phyloP scores from a whole-genome alignment of 192 early-diverging fungal genomes.

The Umbelopsis sp. region DNA sequence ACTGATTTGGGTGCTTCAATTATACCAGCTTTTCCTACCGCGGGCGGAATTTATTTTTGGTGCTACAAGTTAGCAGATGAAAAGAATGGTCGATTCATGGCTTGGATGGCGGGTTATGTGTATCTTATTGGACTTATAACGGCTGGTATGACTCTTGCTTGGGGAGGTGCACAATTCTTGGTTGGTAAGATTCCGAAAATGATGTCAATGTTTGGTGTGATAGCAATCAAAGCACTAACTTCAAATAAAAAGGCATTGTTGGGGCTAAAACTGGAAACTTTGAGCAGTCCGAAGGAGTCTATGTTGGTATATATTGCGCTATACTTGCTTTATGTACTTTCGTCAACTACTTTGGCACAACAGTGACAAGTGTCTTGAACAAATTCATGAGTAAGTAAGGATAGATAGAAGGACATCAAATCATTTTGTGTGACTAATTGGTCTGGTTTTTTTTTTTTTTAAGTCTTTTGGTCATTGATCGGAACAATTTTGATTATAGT shows the following conservation, averaged over 20 bases:
- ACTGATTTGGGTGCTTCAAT: not conserved
- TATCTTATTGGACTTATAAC: constrained; percentile 26
- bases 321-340: constrained; percentile 40
- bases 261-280: constrained; percentile 35
- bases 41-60: constrained; percentile 40
- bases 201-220: constrained; percentile 20
- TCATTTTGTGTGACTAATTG: not conserved
- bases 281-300: constrained; percentile 42
- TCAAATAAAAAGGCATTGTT: constrained; percentile 38
- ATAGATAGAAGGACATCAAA: not conserved
- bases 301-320: constrained; percentile 45
- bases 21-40: constrained; percentile 29
- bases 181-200: constrained; percentile 37
- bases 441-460: constrained; percentile 19
- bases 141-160: constrained; percentile 38
- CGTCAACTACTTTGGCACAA: constrained; percentile 41
- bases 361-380: constrained; percentile 41
- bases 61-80: constrained; percentile 9
- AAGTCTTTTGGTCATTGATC: constrained; percentile 42
- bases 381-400: constrained; percentile 33
- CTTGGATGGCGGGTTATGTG: constrained; percentile 29
- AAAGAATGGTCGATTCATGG: constrained; percentile 35
- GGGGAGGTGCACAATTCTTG: constrained; percentile 41
- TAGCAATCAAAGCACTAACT: not conserved
- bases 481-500: constrained; percentile 49